Evolutionary conservation across 768 basidiomycete genomes (phyloP), one percentile per base, ranked within the genome.

Genomic region (Pulveroboletus sp.): DNA sequence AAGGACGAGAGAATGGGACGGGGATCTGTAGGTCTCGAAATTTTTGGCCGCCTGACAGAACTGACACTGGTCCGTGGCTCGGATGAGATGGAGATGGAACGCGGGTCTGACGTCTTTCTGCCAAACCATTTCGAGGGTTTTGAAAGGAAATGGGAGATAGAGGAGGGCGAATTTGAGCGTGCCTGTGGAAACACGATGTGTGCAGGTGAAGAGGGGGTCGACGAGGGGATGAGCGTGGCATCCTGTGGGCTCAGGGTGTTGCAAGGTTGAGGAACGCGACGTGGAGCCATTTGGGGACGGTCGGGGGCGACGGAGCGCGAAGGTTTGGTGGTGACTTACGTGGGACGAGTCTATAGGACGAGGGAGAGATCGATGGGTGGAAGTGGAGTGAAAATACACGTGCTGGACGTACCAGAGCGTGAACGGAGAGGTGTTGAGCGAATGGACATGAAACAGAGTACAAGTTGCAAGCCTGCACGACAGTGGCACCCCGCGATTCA

Each of bases 21-120:
- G 8, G 87, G 89, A 59, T 91, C 89, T 5, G 87, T 89, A 1
- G 89, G 89, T 40, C 84, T 82, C 30, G 89, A 91, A 33, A 91
- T 92, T 74, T 89, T 90, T 46, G 81, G 85, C 54, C 85, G 88
- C 53, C 85, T 69, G 43, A 66, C 55, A 4, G 76, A 76, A 44
- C 75, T 74, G 13, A 65, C 71, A 53, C 78, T 82, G 1, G 76
- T 56, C 50, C 81, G 69, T 1, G 80, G 76, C 49, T 82, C 79
- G 33, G 68, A 46, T 21, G 71, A 47, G 37, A 66, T 43, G 53
- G 73, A 55, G 33, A 74, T 55, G 32, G 73, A 57, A 62, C 77
- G 77, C 39, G 80, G 75, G 8, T 75, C 72, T 2, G 83, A 81
- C 4, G 76, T 71, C 50, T 82, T 81, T 37, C 82, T 75, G 13